Evolutionary conservation across 129 eudicot genomes (phyloP), one percentile per base, ranked within the genome.

Genomic region (Pittosporum tobira): DNA sequence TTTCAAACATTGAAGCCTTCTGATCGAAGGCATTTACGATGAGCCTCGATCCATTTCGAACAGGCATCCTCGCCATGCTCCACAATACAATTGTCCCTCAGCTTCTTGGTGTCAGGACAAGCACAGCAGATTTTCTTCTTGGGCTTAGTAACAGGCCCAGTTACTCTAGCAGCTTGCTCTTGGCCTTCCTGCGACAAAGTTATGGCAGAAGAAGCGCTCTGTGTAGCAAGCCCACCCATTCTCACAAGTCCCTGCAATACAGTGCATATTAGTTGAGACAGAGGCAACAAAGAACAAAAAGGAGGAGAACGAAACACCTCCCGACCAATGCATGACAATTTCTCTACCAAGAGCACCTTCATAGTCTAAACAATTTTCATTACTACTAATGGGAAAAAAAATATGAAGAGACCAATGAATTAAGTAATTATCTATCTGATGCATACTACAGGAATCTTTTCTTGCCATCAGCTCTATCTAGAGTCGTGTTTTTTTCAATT

Each of bases 81-180:
- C 52, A 88, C 96, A 25, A 88, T 56, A 67, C 96, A 88, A 76
- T 88, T 90, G 59, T 88, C 96, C 67, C 93, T 79, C 62, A 88
- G 73, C 81, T 73, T 88, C 85, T 88, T 88, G 14, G 93, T 89
- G 8, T 82, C 88, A 0, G 96, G 96, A 66, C 88, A 84, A 0
- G 97, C 97, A 79, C 97, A 84, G 25, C 91, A 82, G 12, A 85
- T 85, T 75, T 75, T 89, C 97, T 84, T 84, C 77, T 79, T 85
- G 1, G 93, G 97, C 81, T 79, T 89, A 51, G 83, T 44, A 62
- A 74, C 76, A 8, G 67, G 52, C 19, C 63, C 73, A 9, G 40
- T 9, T 9, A 74, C 30, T 21, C 34, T 48, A 19, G 52, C 72
- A 3, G 67, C 57, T 31, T 77, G 29, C 27, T 27, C 77, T 57